phyloP scores from a whole-genome alignment of 2,329 filamentous ascomycete genomes.

The Trichoderma asperellum region DNA sequence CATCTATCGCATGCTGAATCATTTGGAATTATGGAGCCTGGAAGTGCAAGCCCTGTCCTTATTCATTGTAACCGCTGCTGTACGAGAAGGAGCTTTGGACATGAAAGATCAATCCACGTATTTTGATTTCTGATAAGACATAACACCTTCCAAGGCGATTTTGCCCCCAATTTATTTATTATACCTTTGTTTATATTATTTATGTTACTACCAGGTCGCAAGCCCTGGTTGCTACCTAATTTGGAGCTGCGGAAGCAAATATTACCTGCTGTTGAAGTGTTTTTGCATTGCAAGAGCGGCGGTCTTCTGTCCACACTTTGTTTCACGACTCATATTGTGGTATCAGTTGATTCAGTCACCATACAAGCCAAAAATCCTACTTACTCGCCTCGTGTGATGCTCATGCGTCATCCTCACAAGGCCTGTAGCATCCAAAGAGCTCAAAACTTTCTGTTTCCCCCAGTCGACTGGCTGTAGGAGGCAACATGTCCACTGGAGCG shows the following conservation, averaged over 20 bases:
- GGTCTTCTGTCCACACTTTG: background rate
- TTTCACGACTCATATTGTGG: background rate
- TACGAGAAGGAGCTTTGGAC: slow-evolving; percentile 1
- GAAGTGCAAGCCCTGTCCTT: background rate
- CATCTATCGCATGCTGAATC: background rate
- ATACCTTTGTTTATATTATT: background rate
- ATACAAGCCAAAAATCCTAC: background rate
- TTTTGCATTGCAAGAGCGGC: background rate
- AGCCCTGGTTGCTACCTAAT: background rate
- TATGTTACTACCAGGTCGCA: background rate
- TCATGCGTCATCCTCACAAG: background rate
- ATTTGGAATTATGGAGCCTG: background rate
- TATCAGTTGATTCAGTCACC: background rate
- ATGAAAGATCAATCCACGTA: background rate
- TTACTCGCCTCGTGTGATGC: background rate
- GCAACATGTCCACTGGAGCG: slow-evolving; percentile 16
- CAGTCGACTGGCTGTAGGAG: background rate
- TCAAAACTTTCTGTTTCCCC: background rate
- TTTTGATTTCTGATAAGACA: background rate
- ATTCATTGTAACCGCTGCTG: background rate
- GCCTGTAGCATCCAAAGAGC: background rate
- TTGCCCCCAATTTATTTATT: background rate
- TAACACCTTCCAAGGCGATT: background rate
- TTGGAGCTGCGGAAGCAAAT: too few relatives aligned
- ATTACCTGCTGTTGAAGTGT: background rate